Evolutionary conservation across 495 filamentous ascomycete species (phyloP), one percentile per base, ranked within the genome.

Genomic region (Penicillium riverlandense): DNA sequence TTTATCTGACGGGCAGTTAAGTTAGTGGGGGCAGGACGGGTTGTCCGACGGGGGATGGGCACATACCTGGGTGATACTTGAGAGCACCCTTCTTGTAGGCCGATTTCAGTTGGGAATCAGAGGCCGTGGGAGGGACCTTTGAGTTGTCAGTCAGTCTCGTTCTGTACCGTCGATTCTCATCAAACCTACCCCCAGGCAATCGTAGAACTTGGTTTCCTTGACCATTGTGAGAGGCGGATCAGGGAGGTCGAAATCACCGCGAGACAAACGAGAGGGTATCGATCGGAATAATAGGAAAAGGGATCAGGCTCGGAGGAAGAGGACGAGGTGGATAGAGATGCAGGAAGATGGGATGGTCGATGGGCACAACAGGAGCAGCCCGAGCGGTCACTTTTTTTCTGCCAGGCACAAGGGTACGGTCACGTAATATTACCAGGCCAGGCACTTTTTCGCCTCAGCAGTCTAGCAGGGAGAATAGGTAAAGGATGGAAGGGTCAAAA

Each of bases 41-140:
- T 29, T 34, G 35, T 14, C 13, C 8, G 14, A 13, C 11, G 13
- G 39, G 12, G 22, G 12, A 33, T 27, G 31, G 28, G 22, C 38
- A 58, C 67, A 41, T 81, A 94, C 89, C 89, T 60, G 90, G 90
- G 68, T 96, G 90, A 57, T 83, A 86, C 66, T 91, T 92, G 39
- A 95, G 71, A 36, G 90, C 90, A 57, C 84, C 83, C 56, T 86
- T 87, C 71, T 87, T 90, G 74, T 95, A 96, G 37, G 90, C 90
- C 55, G 85, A 83, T 72, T 87, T 94, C 46, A 96, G 66, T 65
- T 95, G 83, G 51, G 79, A 70, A 41, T 95, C 90, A 36, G 79
- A 78, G 45, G 82, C 83, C 46, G 70, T 77, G 40, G 86, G 77
- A 48, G 79, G 34, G 43, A 95, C 87, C 88, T 94, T 22, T 22